Evolutionary conservation across 768 basidiomycete species (phyloP).

Genomic region (Amanita subjunquillea): DNA sequence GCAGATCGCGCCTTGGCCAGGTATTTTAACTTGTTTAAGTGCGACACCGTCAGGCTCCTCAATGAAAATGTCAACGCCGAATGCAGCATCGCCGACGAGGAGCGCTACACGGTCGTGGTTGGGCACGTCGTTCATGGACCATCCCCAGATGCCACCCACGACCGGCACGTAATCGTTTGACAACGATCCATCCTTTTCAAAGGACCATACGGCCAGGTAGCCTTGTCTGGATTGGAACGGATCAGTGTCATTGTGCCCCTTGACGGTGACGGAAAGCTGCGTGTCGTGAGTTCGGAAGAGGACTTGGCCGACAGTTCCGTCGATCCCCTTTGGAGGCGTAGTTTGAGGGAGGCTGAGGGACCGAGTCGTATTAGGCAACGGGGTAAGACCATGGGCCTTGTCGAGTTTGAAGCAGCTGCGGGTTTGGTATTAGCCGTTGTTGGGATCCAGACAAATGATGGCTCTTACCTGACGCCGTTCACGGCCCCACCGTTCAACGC

Average conservation of each 20-base stretch:
- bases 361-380: constrained; percentile 30
- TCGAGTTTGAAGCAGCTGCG: constrained; percentile 35
- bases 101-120: constrained; percentile 22
- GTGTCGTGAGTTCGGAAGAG: constrained; percentile 35
- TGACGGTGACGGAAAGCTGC: constrained; percentile 36
- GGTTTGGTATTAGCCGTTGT: neutral
- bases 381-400: constrained; percentile 25
- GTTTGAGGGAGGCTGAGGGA: constrained; percentile 37
- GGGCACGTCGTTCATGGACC: constrained; percentile 33
- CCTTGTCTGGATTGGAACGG: constrained; percentile 25
- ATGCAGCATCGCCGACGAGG: constrained; percentile 28
- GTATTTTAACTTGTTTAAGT: constrained; percentile 18
- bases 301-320: constrained; percentile 31
- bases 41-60: constrained; percentile 2
- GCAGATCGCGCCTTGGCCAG: constrained; percentile 30
- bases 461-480: constrained; percentile 8
- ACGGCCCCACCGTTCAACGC: constrained; percentile 27
- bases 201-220: constrained; percentile 41
- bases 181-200: constrained; percentile 31
- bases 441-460: neutral
- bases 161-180: constrained; percentile 28
- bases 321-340: constrained; percentile 39
- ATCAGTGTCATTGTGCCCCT: constrained; percentile 19
- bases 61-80: constrained; percentile 18
- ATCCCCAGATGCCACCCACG: constrained; percentile 34